These are phyloP conservation scores for Trichophyton equinum DNA, from an alignment of 2,329 filamentous ascomycete genomes.

Conservation along the genomic window DNA sequence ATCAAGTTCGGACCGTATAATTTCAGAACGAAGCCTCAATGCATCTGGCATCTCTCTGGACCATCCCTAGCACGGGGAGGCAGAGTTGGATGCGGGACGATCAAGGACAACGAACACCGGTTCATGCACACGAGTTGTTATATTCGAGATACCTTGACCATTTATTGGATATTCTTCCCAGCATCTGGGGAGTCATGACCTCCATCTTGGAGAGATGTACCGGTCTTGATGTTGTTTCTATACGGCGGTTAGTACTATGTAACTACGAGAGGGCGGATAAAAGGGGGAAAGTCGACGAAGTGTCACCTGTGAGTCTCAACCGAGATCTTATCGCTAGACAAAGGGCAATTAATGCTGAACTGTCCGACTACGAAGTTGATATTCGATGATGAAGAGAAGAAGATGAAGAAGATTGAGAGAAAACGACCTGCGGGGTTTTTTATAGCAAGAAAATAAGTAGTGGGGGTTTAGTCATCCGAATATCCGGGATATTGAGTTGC, in stretches of 20 bases:
- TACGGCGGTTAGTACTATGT: not conserved
- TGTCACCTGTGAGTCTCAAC: constrained; percentile 2
- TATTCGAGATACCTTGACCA: constrained; percentile 40
- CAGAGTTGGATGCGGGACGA: constrained; percentile 20
- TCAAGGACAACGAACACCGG: constrained; percentile 46
- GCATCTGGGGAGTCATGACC: constrained; percentile 28
- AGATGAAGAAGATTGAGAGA: not conserved
- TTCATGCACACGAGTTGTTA: constrained; percentile 42
- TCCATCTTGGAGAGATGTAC: constrained; percentile 23
- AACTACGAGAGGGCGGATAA: not conserved
- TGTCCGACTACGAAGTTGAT: not conserved
- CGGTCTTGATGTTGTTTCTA: constrained; percentile 6
- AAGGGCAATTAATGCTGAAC: not conserved
- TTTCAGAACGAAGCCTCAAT: constrained; percentile 39
- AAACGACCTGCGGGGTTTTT: constrained; percentile 1
- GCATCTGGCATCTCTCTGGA: constrained; percentile 7
- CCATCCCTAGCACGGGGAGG: constrained; percentile 13
- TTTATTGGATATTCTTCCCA: constrained; percentile 25
- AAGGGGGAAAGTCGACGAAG: not conserved
- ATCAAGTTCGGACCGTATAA: constrained; percentile 94
- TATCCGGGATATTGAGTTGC: not conserved
- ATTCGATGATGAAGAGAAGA: not conserved
- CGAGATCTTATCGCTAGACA: not conserved
- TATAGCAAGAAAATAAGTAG: not conserved
- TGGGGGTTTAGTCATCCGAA: constrained; percentile 2